Percentiles rank a stretch among this genome's conserved stretches.
Conservation (phyloP, 805 yeast genomes). For the Candida loeiensis region DNA sequence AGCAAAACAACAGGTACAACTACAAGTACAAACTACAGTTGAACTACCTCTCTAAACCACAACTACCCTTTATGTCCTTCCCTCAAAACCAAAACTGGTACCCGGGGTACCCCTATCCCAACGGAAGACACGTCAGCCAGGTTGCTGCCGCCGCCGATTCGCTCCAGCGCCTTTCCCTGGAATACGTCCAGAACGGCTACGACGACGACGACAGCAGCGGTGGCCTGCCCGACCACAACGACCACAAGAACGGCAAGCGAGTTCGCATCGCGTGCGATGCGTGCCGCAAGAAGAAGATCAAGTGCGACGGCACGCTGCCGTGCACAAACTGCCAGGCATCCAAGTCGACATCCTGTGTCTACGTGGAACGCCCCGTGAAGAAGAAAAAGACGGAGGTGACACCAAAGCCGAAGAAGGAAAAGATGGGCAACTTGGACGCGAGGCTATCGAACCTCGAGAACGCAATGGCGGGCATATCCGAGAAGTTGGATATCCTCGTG, state of each 20-base stretch:
- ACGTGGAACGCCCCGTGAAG: slow-evolving; percentile 17
- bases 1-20: too few species aligned
- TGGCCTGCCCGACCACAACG: background rate
- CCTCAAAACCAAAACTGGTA: background rate
- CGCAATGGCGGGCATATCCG: slow-evolving; percentile 17
- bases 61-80: background rate
- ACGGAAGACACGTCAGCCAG: background rate
- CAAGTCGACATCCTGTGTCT: slow-evolving; percentile 20
- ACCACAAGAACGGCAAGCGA: slow-evolving; percentile 11
- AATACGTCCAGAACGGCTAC: background rate
- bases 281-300: slow-evolving; percentile 32
- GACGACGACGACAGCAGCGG: background rate
- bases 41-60: too few species aligned
- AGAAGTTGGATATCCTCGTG: slow-evolving; percentile 16
- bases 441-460: slow-evolving; percentile 22
- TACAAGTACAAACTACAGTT: too few species aligned
- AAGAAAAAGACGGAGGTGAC: slow-evolving; percentile 5
- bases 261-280: slow-evolving; percentile 27
- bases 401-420: slow-evolving; percentile 5
- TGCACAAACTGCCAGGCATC: slow-evolving; percentile 25
- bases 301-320: slow-evolving; percentile 30
- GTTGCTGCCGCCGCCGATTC: slow-evolving; percentile 5
- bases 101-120: background rate
- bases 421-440: slow-evolving; percentile 17
- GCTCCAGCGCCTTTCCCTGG: slow-evolving; percentile 6